A percentile compares a stretch with the other conserved stretches of the same genome.
Conservation (phyloP, 257 asterid genomes). For the Apocynum venetum region DNA sequence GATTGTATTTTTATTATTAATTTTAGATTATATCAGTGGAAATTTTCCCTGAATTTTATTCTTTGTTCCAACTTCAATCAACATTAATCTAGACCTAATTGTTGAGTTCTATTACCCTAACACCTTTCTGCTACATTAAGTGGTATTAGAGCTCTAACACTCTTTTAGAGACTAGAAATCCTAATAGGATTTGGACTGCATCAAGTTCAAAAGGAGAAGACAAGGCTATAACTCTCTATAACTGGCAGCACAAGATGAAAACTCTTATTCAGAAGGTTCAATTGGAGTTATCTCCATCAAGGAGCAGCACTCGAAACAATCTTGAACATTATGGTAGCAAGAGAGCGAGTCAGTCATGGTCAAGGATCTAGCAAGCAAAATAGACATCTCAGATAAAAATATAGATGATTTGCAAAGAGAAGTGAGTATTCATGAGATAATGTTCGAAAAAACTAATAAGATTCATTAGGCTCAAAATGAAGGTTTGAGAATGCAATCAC, state of each 20-base stretch:
- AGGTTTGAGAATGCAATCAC: constrained; percentile 30
- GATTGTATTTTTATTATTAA: too few species aligned
- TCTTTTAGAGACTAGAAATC: too few species aligned
- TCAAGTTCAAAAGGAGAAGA: constrained; percentile 21
- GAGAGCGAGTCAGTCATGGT: constrained; percentile 36
- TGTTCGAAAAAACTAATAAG: constrained; percentile 71
- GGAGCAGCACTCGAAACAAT: constrained; percentile 36
- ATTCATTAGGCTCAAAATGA: constrained; percentile 59
- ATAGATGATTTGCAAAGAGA: constrained; percentile 48
- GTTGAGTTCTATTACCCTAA: too few species aligned
- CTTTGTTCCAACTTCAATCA: too few species aligned
- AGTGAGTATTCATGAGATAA: constrained; percentile 44
- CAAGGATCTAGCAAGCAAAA: constrained; percentile 51
- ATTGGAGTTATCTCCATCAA: too few species aligned
- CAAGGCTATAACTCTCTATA: constrained; percentile 23
- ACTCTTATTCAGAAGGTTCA: constrained; percentile 42
- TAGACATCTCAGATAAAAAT: constrained; percentile 3
- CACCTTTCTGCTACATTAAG: too few species aligned
- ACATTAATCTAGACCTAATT: too few species aligned
- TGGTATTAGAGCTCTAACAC: too few species aligned
- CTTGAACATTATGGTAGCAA: constrained; percentile 37
- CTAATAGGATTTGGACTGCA: too few species aligned
- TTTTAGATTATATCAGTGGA: too few species aligned
- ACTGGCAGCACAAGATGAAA: constrained; percentile 57
- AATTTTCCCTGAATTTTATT: too few species aligned